A percentile compares a stretch with the other conserved stretches of the same genome.
Conservation (phyloP, 2,329 filamentous ascomycete species). For the Gremmenia infestans region DNA sequence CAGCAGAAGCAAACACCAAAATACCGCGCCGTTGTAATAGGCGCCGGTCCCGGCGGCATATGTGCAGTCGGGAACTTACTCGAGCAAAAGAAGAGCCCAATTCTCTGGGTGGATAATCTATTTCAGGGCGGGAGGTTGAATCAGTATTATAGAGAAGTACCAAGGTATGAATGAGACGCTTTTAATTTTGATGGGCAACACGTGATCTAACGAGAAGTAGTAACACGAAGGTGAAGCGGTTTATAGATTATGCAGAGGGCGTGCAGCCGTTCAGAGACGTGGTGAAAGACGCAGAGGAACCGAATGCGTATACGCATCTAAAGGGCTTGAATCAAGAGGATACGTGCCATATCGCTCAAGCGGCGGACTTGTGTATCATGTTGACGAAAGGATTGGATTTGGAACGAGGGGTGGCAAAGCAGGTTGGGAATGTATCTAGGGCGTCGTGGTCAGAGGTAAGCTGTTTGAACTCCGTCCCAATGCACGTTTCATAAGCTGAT, state of each 20-base stretch:
- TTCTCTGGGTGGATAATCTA: conserved; percentile 54
- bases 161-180: conserved; percentile 32
- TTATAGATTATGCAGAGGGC: conserved; percentile 51
- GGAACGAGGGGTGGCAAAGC: conserved; percentile 36
- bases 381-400: conserved; percentile 40
- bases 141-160: conserved; percentile 55
- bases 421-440: conserved; percentile 34
- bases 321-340: conserved; percentile 49
- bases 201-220: conserved; percentile 26
- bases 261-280: conserved; percentile 48
- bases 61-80: conserved; percentile 58
- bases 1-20: neutral
- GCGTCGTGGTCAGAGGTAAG: conserved; percentile 37
- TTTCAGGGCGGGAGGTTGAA: conserved; percentile 51
- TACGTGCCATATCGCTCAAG: conserved; percentile 52
- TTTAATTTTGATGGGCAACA: neutral
- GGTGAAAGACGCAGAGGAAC: conserved; percentile 38
- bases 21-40: conserved; percentile 53
- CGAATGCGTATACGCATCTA: conserved; percentile 51
- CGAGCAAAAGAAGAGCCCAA: conserved; percentile 44
- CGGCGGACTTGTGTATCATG: conserved; percentile 49
- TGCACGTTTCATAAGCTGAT: neutral
- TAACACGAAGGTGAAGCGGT: conserved; percentile 58
- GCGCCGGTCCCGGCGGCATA: conserved; percentile 54
- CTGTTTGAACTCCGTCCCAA: neutral